These are phyloP conservation scores for Fragaria nilgerrensis DNA, from an alignment of 306 rosid genomes.

Conservation along the genomic window DNA sequence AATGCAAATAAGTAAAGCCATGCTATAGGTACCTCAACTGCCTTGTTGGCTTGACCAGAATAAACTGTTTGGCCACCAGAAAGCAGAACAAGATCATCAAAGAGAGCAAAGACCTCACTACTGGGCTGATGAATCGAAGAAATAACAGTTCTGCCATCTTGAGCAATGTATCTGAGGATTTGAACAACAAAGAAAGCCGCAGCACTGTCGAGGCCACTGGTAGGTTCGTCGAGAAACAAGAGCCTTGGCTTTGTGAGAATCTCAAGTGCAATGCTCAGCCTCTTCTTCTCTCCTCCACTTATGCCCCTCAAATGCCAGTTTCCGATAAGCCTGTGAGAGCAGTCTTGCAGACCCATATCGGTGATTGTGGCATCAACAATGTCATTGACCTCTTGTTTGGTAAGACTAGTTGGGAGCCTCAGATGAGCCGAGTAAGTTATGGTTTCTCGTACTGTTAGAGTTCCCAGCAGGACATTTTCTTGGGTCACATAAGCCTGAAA, in stretches of 20 bases:
- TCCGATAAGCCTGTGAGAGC: slow-evolving; percentile 67
- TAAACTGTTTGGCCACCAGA: slow-evolving; percentile 79
- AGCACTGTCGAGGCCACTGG: slow-evolving; percentile 91
- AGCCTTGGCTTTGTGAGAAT: slow-evolving; percentile 75
- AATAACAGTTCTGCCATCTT: slow-evolving; percentile 75
- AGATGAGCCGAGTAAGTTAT: slow-evolving; percentile 73
- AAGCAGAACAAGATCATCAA: slow-evolving; percentile 87
- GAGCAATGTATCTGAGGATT: slow-evolving; percentile 69
- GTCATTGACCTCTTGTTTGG: slow-evolving; percentile 57
- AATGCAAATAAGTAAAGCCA: not conserved
- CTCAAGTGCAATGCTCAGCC: slow-evolving; percentile 89
- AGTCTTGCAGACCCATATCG: slow-evolving; percentile 87
- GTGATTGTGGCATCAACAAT: slow-evolving; percentile 56
- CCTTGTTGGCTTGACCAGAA: slow-evolving; percentile 66
- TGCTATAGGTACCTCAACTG: slow-evolving; percentile 58
- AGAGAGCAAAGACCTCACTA: slow-evolving; percentile 87
- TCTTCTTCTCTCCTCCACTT: slow-evolving; percentile 92
- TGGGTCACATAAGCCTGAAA: slow-evolving; percentile 88
- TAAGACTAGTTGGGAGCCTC: slow-evolving; percentile 61
- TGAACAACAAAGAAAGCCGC: slow-evolving; percentile 86
- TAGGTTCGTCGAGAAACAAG: slow-evolving; percentile 93
- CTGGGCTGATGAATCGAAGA: slow-evolving; percentile 95
- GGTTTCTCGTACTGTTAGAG: slow-evolving; percentile 83
- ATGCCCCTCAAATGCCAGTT: slow-evolving; percentile 90
- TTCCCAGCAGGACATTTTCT: slow-evolving; percentile 79